Evolutionary conservation across 1,284 basidiomycete genomes (phyloP), one percentile per base, ranked within the genome.

Genomic region (Abortiporus biennis): DNA sequence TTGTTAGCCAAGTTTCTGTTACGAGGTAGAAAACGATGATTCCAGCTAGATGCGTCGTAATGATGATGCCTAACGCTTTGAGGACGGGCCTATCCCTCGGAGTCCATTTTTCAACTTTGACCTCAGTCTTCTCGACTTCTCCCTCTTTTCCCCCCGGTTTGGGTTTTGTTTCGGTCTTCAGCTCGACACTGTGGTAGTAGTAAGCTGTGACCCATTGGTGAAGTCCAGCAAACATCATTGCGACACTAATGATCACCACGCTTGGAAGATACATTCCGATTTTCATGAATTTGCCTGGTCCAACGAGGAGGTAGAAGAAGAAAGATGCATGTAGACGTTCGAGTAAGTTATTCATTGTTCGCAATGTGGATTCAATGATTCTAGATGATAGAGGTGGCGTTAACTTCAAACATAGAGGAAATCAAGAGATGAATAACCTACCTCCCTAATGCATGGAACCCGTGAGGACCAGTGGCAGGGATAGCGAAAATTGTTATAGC

Each of bases 241-340:
- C 82, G 11, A 88, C 75, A 33, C 88, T 86, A 38, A 95, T 72
- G 4, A 95, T 57, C 21, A 96, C 74, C 0, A 78, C 87, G 41
- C 88, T 88, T 0, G 93, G 92, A 3, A 97, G 74, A 61, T 91
- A 97, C 55, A 74, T 80, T 0, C 91, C 92, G 13, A 96, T 91
- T 55, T 93, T 90, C 54, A 92, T 72, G 65, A 95, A 95, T 1
- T 71, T 72, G n/a, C 76, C 74, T 0, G 86, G 78, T 20, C 72
- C 73, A 3, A 86, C 79, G 46, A 94, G 67, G 46, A 97, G 72
- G 65, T 93, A 97, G 66, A 97, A 92, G 69, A 96, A 95, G 65
- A 94, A 93, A 1, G 91, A 94, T 3, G 93, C 92, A 60, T 97
- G 93, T 17, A 97, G 78, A 11, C 93, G 80, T 58, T 97, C 93